Evolutionary conservation across 192 early-diverging fungal species (phyloP).

Genomic region (Backusella mclennaniae): DNA sequence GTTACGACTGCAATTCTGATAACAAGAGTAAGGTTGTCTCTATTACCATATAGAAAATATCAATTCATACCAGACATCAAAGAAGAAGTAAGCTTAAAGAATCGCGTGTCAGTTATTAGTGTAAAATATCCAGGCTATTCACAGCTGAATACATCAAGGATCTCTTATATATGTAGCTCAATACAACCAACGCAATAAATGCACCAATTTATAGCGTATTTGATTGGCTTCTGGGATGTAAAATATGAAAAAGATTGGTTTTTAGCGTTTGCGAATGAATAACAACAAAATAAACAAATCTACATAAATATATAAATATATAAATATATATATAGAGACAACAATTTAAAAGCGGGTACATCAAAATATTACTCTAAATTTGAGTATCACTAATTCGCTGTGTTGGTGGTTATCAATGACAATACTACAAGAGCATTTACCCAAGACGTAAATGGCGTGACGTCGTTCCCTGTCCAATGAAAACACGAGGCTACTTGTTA

Average conservation of each 20-base stretch:
- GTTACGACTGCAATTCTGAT: background rate
- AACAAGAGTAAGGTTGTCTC: background rate
- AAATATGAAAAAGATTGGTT: background rate
- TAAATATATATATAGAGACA: too few species aligned
- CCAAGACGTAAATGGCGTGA: background rate
- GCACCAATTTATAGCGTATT: background rate
- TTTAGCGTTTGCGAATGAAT: background rate
- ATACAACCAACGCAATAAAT: too few species aligned
- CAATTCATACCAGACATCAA: too few species aligned
- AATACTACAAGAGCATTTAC: background rate
- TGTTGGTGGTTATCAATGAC: background rate
- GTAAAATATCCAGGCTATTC: too few species aligned
- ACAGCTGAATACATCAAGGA: too few species aligned
- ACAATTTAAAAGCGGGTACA: background rate
- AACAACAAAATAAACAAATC: background rate
- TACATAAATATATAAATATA: too few species aligned
- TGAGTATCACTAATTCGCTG: background rate
- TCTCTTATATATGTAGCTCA: too few species aligned
- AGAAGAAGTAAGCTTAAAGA: too few species aligned
- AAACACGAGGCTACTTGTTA: background rate
- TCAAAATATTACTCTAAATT: background rate
- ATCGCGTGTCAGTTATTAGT: too few species aligned
- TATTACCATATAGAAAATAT: background rate
- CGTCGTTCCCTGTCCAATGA: background rate
- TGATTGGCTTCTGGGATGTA: background rate